Percentiles rank a stretch among this genome's conserved stretches.
These are phyloP conservation scores for Suillus decipiens DNA, from an alignment of 768 basidiomycete genomes.

Conservation along the genomic window DNA sequence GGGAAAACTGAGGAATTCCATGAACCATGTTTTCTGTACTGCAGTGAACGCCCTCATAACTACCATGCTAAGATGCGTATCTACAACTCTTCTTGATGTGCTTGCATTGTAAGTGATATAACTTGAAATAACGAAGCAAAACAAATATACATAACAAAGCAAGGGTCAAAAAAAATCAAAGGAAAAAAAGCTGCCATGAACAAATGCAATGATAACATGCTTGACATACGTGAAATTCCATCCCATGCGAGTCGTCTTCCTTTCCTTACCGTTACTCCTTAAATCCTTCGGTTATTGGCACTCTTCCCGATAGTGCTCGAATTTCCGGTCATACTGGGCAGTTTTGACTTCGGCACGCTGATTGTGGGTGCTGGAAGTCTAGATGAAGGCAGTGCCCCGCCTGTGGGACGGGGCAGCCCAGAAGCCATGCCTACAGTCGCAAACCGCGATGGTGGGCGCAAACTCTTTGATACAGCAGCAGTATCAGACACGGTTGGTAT, in stretches of 20 bases:
- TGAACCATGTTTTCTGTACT: background rate
- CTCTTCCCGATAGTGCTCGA: constrained; percentile 10
- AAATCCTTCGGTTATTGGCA: constrained; percentile 11
- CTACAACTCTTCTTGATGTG: constrained; percentile 2
- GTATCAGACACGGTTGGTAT: constrained; percentile 2
- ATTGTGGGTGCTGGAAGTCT: constrained; percentile 16
- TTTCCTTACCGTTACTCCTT: background rate
- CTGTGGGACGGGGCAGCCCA: constrained; percentile 11
- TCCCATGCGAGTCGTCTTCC: background rate
- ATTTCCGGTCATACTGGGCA: background rate
- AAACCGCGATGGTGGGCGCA: constrained; percentile 17
- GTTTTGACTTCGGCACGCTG: constrained; percentile 14
- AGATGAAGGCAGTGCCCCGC: constrained; percentile 7
- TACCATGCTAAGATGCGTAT: constrained; percentile 2
- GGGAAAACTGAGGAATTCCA: background rate
- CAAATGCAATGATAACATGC: constrained; percentile 10
- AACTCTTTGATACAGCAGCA: background rate
- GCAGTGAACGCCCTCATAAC: background rate
- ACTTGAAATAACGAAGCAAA: background rate
- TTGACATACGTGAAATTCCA: constrained; percentile 5
- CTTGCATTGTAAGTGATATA: constrained; percentile 3
- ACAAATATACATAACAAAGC: background rate
- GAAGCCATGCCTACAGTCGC: constrained; percentile 8
- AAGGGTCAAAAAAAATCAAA: background rate
- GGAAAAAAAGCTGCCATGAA: constrained; percentile 4